phyloP scores from a whole-genome alignment of 345 rosid species.

The Dipteronia sinensis region DNA sequence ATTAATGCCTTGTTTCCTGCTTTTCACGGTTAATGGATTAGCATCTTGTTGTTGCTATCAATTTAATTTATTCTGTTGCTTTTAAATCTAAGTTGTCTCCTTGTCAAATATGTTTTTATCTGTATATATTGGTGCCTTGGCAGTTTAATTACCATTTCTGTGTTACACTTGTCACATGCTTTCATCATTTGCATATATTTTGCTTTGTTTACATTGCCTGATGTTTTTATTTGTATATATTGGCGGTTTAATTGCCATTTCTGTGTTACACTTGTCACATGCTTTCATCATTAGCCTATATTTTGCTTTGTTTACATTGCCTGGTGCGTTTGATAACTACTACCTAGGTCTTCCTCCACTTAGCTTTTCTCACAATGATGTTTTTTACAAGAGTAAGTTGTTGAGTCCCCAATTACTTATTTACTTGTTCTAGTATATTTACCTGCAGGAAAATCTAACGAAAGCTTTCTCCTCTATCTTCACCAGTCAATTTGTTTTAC shows the following conservation, averaged over 20 bases:
- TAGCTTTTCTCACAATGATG: background rate
- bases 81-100: background rate
- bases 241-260: background rate
- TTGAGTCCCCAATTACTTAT: background rate
- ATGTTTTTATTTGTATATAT: background rate
- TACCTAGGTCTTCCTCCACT: background rate
- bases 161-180: background rate
- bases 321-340: background rate
- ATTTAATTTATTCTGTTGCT: background rate
- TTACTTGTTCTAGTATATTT: constrained; percentile 7
- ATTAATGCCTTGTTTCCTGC: background rate
- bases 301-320: constrained; percentile 4
- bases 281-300: background rate
- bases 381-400: background rate
- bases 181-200: background rate
- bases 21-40: background rate
- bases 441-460: background rate
- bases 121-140: background rate
- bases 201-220: constrained; percentile 3
- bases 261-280: background rate
- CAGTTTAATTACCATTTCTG: background rate
- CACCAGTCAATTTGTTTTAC: background rate
- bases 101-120: background rate
- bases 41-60: background rate
- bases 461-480: background rate